phyloP scores from a whole-genome alignment of 2,329 filamentous ascomycete genomes.

The Balansia obtecta region DNA sequence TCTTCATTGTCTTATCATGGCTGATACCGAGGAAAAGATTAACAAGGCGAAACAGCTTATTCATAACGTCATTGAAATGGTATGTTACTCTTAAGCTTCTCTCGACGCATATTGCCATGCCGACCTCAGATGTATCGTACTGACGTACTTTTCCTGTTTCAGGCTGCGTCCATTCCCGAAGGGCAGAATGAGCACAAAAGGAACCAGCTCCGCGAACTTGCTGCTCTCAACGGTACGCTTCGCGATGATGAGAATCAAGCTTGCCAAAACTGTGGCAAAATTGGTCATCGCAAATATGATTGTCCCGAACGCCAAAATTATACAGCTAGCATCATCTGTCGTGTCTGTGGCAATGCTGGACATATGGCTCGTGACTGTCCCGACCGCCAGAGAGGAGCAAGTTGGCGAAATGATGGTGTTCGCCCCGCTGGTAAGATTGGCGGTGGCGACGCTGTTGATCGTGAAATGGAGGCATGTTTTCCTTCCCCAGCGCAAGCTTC shows the following conservation, averaged over 20 bases:
- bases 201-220: constrained; percentile 94
- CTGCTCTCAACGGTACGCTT: constrained; percentile 94
- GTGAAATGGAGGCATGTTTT: constrained; percentile 77
- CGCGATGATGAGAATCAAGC: constrained; percentile 99
- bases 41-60: constrained; percentile 98
- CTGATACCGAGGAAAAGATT: constrained; percentile 97
- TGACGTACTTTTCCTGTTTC: constrained; percentile 13
- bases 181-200: constrained; percentile 98
- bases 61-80: constrained; percentile 97
- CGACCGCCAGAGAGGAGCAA: constrained; percentile 78
- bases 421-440: constrained; percentile 55
- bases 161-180: constrained; percentile 97
- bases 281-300: constrained; percentile 97
- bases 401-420: constrained; percentile 70
- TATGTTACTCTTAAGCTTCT: constrained; percentile 33
- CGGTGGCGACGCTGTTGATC: constrained; percentile 73
- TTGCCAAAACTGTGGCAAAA: constrained; percentile 98
- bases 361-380: constrained; percentile 98
- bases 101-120: too few species aligned
- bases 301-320: constrained; percentile 96
- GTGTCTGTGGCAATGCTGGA: constrained; percentile 92
- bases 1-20: constrained; percentile 98
- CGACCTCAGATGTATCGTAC: neutral
- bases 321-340: constrained; percentile 98
- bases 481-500: neutral